Base-by-base conservation (phyloP, 202 grass and related monocot species). In the Schoenoplectus tabernaemontani region DNA sequence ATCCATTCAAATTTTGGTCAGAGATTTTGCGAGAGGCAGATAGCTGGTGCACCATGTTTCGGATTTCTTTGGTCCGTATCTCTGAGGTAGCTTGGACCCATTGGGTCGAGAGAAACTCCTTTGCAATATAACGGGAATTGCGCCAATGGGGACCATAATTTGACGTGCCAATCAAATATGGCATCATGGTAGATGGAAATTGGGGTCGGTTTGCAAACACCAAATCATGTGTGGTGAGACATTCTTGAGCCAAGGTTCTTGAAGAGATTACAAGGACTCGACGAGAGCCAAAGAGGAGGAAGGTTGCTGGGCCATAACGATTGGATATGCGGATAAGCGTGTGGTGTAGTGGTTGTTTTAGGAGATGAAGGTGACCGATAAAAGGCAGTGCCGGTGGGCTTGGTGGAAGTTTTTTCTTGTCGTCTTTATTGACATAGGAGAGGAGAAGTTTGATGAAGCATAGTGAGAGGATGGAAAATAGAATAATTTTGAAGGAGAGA, bases 311-410 rank as follows among this genome's bases (percentile, higher is more conserved):
- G n/a, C 74, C 74, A 7, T 78, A 78, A 26, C 5, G 32, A 38
- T 59, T 24, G 4, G 74, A 56, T 23, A 78, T 59, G 37, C 17
- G 1, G 34, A 73, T 54, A 1, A 95, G 83, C 0, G 82, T 39
- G 43, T 64, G 92, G 78, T 91, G 89, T 12, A 89, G 75, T 12
- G 86, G 88, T 67, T 60, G 84, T 76, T 85, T 38, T n/a, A 93
- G 9, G 19, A 89, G 79, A 75, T 93, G 82, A 63, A 93, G 91
- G 82, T 91, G 91, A 1, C 88, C 91, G 1, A 93, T 74, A 30
- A 93, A 15, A 24, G 86, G 88, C 11, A 87, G 58, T 34, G 84
- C 57, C 4, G 62, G 82, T 3, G 91, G 86, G 50, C 84, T 85
- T 11, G 86, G 88, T 50, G 88, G 74, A 17, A 78, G 51, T 78